Evolutionary conservation across 1,284 basidiomycete species (phyloP).

Genomic region (Amylostereum chailletii): DNA sequence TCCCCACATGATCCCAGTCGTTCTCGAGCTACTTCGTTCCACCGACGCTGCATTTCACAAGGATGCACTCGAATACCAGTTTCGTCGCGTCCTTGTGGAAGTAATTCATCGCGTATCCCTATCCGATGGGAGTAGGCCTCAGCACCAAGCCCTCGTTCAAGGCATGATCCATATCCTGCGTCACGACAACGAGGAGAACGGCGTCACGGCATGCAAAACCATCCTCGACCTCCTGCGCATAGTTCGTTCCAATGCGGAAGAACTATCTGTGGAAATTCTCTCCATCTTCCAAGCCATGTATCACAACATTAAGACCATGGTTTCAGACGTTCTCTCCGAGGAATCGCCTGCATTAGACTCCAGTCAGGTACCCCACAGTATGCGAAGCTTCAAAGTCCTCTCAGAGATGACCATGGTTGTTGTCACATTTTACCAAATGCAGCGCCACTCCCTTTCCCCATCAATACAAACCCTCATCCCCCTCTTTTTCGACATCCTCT

Average conservation of each 20-base stretch:
- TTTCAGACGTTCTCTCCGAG: constrained; percentile 70
- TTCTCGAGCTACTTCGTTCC: constrained; percentile 72
- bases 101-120: constrained; percentile 85
- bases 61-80: constrained; percentile 77
- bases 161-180: constrained; percentile 79
- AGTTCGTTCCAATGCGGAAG: constrained; percentile 29
- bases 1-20: constrained; percentile 69
- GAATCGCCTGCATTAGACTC: constrained; percentile 46
- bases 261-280: constrained; percentile 52
- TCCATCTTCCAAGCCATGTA: constrained; percentile 73
- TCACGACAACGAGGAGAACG: constrained; percentile 96
- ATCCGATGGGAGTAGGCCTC: constrained; percentile 70
- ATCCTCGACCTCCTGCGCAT: constrained; percentile 79
- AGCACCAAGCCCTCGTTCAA: constrained; percentile 64
- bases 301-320: constrained; percentile 67
- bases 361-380: constrained; percentile 56
- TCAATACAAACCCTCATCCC: constrained; percentile 71
- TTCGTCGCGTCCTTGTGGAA: constrained; percentile 80
- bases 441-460: constrained; percentile 60
- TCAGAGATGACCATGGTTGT: constrained; percentile 93
- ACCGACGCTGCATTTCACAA: constrained; percentile 74
- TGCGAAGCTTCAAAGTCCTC: constrained; percentile 90
- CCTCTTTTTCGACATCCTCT: constrained; percentile 68
- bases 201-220: constrained; percentile 85
- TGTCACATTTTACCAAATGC: constrained; percentile 84